These are phyloP conservation scores for Ascobolus immersus DNA, from an alignment of 495 filamentous ascomycete species.

Conservation along the genomic window DNA sequence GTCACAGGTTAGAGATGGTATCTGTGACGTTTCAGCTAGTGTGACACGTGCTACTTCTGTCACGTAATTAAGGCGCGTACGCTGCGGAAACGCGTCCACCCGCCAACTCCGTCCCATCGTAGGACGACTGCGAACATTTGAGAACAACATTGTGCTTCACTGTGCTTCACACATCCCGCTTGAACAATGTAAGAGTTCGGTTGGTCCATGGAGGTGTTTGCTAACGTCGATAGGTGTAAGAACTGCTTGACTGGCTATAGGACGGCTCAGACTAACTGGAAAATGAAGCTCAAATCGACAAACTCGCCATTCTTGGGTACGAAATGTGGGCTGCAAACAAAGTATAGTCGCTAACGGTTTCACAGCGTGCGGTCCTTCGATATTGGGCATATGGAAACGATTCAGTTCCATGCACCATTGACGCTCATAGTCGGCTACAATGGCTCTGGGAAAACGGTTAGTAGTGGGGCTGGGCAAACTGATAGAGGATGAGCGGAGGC, in stretches of 20 bases:
- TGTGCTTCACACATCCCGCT: too few species aligned
- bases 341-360: not conserved
- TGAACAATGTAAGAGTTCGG: constrained; percentile 11
- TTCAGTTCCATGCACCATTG: constrained; percentile 67
- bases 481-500: not conserved
- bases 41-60: too few species aligned
- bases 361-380: constrained; percentile 74
- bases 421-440: constrained; percentile 93
- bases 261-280: not conserved
- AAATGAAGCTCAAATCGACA: constrained; percentile 49
- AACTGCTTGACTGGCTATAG: not conserved
- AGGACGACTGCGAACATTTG: too few species aligned
- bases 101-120: too few species aligned
- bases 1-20: too few species aligned
- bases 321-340: too few species aligned
- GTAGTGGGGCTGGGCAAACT: constrained; percentile 4
- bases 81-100: too few species aligned
- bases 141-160: too few species aligned
- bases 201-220: constrained; percentile 10
- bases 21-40: too few species aligned
- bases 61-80: too few species aligned
- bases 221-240: constrained; percentile 1
- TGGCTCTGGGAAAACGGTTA: constrained; percentile 79
- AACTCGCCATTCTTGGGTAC: constrained; percentile 58
- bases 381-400: constrained; percentile 47